Percentiles rank a stretch among this genome's conserved stretches.
phyloP scores from a whole-genome alignment of 2,329 filamentous ascomycete genomes.

The Sphaerulina vaccinii region DNA sequence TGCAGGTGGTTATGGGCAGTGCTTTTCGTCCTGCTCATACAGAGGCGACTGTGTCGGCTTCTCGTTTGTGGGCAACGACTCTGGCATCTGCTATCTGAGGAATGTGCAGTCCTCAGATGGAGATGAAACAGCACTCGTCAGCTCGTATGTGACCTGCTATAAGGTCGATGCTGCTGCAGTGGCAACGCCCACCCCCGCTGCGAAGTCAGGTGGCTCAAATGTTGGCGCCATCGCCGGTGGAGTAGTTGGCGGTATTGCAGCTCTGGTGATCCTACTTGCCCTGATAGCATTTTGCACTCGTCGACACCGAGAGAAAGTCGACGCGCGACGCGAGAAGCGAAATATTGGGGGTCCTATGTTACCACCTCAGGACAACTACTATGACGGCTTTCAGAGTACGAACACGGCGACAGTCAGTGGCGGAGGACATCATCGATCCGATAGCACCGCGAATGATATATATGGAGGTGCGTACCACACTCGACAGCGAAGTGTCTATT shows the following conservation, averaged over 20 bases:
- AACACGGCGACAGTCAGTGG: constrained; percentile 3
- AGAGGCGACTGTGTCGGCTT: constrained; percentile 30
- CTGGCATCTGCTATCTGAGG: constrained; percentile 32
- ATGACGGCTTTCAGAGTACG: constrained; percentile 9
- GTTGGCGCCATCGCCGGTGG: constrained; percentile 22
- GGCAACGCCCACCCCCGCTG: constrained; percentile 4
- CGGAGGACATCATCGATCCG: constrained; percentile 23
- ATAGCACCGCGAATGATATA: constrained; percentile 30
- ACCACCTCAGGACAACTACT: constrained; percentile 9
- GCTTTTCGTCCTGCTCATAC: constrained; percentile 33
- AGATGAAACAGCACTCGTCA: constrained; percentile 22
- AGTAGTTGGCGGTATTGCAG: constrained; percentile 16
- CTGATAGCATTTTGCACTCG: constrained; percentile 13
- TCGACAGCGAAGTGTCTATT: constrained; percentile 31
- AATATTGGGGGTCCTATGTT: constrained; percentile 6
- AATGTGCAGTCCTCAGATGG: constrained; percentile 25
- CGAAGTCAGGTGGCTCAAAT: constrained; percentile 6
- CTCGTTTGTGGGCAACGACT: constrained; percentile 30
- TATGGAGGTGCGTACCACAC: constrained; percentile 36
- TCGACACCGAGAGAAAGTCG: constrained; percentile 12
- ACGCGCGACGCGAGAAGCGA: constrained; percentile 10
- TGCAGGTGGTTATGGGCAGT: constrained; percentile 32
- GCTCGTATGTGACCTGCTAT: constrained; percentile 29
- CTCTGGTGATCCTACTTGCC: constrained; percentile 11
- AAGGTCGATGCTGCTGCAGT: constrained; percentile 25